Base-by-base conservation (phyloP, 331 rosid genomes). In the Erythrophleum ivorense region DNA sequence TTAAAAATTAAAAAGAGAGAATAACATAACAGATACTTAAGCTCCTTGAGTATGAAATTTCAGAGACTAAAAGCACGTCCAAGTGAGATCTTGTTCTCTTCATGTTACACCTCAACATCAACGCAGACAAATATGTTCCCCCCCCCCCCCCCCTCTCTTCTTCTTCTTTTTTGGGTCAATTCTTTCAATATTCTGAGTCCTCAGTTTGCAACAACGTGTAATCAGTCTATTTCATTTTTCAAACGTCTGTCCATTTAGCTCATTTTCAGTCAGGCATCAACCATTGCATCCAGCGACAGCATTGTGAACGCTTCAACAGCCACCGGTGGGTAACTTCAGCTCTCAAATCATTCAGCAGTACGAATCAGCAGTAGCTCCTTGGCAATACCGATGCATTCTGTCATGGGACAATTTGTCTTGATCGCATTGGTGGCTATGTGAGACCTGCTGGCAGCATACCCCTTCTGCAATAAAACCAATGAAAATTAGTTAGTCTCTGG, bases 401-500 rank as follows among this genome's bases (percentile, higher is more conserved):
- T 86, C 99, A 93, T 93, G 15, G 92, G 88, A 64, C 99, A 92
- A 87, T 91, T 92, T 14, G 98, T 93, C 89, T 96, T 93, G 49
- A 96, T 85, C 72, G 95, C 97, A 63, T 96, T 96, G 57, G 90
- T 76, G 59, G 70, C 77, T 77, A 96, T 93, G 86, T 95, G 99
- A 29, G 99, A 96, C 89, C 95, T 92, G 84, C 97, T 88, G 21
- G 65, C 97, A 76, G 91, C 95, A 90, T 85, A 92, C 40, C 94
- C 99, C 84, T 87, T 91, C 99, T 92, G 96, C 89, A 86, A 84
- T 63, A 58, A 63, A 70, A 69, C 68, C 67, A 83, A 84, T 65
- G 63, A 31, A 62, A 54, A 18, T 70, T 11, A 57, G 80, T 43
- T 19, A 74, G 45, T 57, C 46, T 53, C 29, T 36, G 55, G 71